Evolutionary conservation across 305 asterid species (phyloP).

Genomic region (Salvia sclarea): DNA sequence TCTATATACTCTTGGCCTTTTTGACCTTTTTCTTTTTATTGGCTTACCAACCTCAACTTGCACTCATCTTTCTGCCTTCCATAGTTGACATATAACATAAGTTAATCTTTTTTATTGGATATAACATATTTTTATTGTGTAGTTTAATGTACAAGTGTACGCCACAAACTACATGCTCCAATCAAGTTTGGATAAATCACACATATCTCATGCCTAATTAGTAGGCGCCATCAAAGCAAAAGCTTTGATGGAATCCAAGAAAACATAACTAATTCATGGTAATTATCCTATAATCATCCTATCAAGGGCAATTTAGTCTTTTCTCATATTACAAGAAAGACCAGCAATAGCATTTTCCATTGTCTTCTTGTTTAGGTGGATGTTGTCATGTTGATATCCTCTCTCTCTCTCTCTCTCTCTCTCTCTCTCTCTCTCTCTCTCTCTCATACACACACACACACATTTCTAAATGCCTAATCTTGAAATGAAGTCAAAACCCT

Average conservation of each 20-base stretch:
- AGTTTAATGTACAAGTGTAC: conserved; percentile 4
- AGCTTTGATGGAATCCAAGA: not conserved
- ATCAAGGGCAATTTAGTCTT: too few species aligned
- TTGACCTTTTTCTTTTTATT: not conserved
- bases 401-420: not conserved
- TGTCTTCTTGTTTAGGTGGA: not conserved
- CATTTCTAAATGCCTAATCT: too few species aligned
- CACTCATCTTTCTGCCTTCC: not conserved
- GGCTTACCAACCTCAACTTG: not conserved
- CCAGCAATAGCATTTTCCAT: not conserved
- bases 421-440: not conserved
- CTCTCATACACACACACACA: too few species aligned
- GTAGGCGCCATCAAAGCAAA: not conserved
- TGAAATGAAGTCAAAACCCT: too few species aligned
- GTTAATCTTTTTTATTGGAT: too few species aligned
- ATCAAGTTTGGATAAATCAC: not conserved
- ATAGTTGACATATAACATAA: conserved; percentile 11
- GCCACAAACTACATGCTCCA: not conserved
- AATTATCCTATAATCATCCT: too few species aligned
- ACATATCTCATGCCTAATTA: not conserved
- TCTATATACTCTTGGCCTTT: not conserved
- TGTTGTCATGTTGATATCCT: too few species aligned
- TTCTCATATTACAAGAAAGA: not conserved
- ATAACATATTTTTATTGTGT: not conserved
- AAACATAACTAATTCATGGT: not conserved